Base-by-base conservation (phyloP, 2,329 filamentous ascomycete genomes). In the Colletotrichum phormii region DNA sequence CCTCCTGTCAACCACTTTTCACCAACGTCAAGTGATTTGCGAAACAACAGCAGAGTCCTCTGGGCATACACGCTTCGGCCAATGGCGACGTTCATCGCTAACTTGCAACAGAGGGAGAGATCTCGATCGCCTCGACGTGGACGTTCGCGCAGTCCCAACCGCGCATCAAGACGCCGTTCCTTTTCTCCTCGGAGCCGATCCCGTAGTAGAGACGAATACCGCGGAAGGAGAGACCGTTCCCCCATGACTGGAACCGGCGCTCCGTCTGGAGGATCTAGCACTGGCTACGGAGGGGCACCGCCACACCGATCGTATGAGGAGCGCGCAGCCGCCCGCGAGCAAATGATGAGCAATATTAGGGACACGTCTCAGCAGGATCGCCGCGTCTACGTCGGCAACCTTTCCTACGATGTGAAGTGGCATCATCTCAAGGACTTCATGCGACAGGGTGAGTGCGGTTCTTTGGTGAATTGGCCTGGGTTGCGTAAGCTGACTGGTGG, bases 371-470 rank as follows among this genome's bases (percentile, higher is more conserved):
- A 98, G 84, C 97, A 99, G 86, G 97, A 99, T 89, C 96, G 97
- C 81, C 95, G 97, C 77, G 97, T 99, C 90, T 99, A 99, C 84
- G 97, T 99, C 83, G 97, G 97, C 85, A 99, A 99, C 83, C 90
- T 99, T 79, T 97, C 95, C 62, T 99, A 99, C 88, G 97, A 99
- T 89, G 97, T 99, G 84, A 99, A 99, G 89, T 99, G 97, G 97
- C 96, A 98, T 88, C 97, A 98, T 81, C 91, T 99, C 75, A 99
- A 99, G 89, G 97, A 99, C 88, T 98, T 98, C 83, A 99, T 99
- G 97, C 94, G 97, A 90, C 95, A 98, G 91, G 96, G 97, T 98
- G 89, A 88, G 93, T 85, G 61, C 65, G 55, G 22, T 49, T 64
- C 12, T n/a, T 57, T 22, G 42, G 22, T 55, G 49, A 42, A n/a